Percentiles rank a stretch among this genome's conserved stretches.
These are phyloP conservation scores for Ophiocordyceps camponoti-floridani DNA, from an alignment of 2,329 filamentous ascomycete species.

Conservation along the genomic window DNA sequence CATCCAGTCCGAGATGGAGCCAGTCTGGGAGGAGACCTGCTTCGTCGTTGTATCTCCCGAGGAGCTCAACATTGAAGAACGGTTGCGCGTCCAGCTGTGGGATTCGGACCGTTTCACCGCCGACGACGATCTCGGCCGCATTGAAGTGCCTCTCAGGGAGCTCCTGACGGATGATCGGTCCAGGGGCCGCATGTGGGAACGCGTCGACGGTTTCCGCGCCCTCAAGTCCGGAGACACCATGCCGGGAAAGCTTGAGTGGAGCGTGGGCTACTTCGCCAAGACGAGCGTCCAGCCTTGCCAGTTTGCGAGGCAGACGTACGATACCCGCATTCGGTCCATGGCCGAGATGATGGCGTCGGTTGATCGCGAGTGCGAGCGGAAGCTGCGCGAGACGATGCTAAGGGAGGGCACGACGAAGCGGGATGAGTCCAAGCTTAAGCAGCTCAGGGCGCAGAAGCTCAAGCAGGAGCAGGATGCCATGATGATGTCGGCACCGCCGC, in stretches of 20 bases:
- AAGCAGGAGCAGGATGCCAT: constrained; percentile 42
- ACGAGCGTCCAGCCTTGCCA: constrained; percentile 43
- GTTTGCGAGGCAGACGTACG: constrained; percentile 40
- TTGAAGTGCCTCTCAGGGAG: constrained; percentile 48
- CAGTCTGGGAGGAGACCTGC: constrained; percentile 52
- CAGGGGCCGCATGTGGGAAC: constrained; percentile 41
- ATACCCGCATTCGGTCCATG: constrained; percentile 35
- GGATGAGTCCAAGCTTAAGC: constrained; percentile 43
- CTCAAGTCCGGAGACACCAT: constrained; percentile 47
- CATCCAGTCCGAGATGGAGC: constrained; percentile 45
- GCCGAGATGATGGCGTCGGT: constrained; percentile 42
- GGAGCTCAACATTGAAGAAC: constrained; percentile 55
- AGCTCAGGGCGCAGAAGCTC: constrained; percentile 50
- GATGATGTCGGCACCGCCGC: constrained; percentile 50
- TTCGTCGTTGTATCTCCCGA: constrained; percentile 52
- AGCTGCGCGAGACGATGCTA: constrained; percentile 43
- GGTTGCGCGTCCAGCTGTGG: constrained; percentile 53
- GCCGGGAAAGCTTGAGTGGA: constrained; percentile 53
- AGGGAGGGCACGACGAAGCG: constrained; percentile 26
- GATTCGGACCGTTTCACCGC: constrained; percentile 56
- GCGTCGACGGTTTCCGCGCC: constrained; percentile 47
- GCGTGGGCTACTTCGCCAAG: constrained; percentile 55
- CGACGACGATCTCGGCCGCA: constrained; percentile 57
- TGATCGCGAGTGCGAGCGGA: constrained; percentile 32
- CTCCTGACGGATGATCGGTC: constrained; percentile 42